Evolutionary conservation across 73 alveolate species (phyloP), one percentile per base, ranked within the genome.

Genomic region (Tetrahymena thermophila): DNA sequence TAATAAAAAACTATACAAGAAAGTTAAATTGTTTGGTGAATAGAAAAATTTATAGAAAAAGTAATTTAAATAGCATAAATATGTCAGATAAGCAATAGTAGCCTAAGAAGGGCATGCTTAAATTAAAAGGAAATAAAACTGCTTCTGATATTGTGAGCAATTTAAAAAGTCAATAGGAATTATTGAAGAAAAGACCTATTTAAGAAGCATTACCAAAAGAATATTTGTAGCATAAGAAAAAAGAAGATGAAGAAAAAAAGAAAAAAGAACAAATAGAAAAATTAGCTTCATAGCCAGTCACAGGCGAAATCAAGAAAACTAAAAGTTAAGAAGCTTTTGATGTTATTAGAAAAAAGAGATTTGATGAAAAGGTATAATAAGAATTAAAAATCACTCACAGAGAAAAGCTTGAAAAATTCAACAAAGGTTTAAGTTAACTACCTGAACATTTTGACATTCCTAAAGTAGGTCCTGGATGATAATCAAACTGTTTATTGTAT

Each of bases 381-480:
- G 95, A 55, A 85, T 43, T 93, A 16, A 19, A 71, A 55, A 35
- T 94, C 56, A 96, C 96, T 84, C 98, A 97, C 35, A 96, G 97
- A 84, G 98, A 96, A 58, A 97, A 96, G 93, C 85, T 96, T 19
- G 97, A 97, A 38, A 94, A 96, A 50, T 97, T 89, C 85, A 97
- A 97, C 40, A 96, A 97, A 85, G 93, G 44, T 35, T 96, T 96
- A 42, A 85, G 97, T 19, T 93, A 96, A 57, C 94, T 97, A 28
- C 97, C 98, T 35, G 98, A 97, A 94, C 98, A 97, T 50, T 94
- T 85, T 56, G 98, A 97, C 85, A 94, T 97, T 23, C 98, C 98
- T 16, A 96, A 95, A 84, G 97, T 97, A 23, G 98, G 98, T 35
- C 98, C 98, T 16, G 89, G 97, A 93, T 95, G 94, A 35, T 85